phyloP scores from a whole-genome alignment of 2,329 filamentous ascomycete genomes.

The Karstenula rhodostoma region DNA sequence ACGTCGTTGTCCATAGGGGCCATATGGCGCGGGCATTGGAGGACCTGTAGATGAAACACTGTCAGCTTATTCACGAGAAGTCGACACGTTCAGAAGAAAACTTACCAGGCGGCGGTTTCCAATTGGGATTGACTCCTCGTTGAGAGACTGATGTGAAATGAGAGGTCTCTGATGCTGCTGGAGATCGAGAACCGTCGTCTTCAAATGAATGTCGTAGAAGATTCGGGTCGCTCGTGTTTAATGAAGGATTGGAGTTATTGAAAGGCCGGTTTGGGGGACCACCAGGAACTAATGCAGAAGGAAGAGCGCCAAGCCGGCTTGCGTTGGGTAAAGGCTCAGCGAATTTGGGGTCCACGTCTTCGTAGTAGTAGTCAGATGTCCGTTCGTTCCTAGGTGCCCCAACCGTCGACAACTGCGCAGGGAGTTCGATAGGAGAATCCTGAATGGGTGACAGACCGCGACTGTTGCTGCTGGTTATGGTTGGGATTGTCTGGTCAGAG shows the following conservation, averaged over 20 bases:
- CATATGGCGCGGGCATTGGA: slow-evolving; percentile 48
- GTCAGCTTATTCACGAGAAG: background rate
- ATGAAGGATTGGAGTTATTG: slow-evolving; percentile 32
- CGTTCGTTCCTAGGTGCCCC: slow-evolving; percentile 38
- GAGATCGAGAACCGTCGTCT: slow-evolving; percentile 72
- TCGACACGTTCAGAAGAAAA: background rate
- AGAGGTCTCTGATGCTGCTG: slow-evolving; percentile 76
- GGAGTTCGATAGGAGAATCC: slow-evolving; percentile 48
- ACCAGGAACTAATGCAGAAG: slow-evolving; percentile 46
- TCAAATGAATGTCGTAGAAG: slow-evolving; percentile 65
- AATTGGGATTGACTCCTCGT: slow-evolving; percentile 85
- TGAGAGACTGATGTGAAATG: slow-evolving; percentile 93
- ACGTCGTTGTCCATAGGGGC: slow-evolving; percentile 49
- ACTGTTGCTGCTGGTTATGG: slow-evolving; percentile 39
- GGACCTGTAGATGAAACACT: background rate
- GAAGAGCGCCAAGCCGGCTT: slow-evolving; percentile 36
- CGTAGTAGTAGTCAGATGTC: slow-evolving; percentile 79
- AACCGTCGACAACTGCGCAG: slow-evolving; percentile 39
- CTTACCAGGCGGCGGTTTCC: slow-evolving; percentile 63
- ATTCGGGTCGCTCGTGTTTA: slow-evolving; percentile 40
- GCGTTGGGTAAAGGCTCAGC: slow-evolving; percentile 57
- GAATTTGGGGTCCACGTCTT: slow-evolving; percentile 92
- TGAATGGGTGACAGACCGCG: slow-evolving; percentile 51
- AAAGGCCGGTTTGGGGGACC: background rate
- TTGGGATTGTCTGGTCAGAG: slow-evolving; percentile 36